Evolutionary conservation across 2,329 filamentous ascomycete genomes (phyloP), one percentile per base, ranked within the genome.

Genomic region (Capronia coronata): DNA sequence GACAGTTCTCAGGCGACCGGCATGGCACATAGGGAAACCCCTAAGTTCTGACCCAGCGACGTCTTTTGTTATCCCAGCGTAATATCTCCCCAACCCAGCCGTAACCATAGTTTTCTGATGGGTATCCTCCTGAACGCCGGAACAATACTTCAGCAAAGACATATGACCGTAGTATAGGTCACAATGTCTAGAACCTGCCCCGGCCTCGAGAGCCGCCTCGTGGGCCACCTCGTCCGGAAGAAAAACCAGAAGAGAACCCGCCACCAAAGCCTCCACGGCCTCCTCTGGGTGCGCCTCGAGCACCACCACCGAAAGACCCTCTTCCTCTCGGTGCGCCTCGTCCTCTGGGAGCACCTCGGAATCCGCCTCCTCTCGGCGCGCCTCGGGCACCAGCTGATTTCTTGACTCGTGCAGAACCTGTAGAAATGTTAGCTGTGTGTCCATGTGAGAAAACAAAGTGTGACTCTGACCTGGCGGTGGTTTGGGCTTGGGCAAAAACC

Each of bases 401-500:
- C 48, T 57, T 58, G 38, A 61, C 62, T 51, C 56, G 60, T 22
- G 60, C 52, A 45, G 74, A 77, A 56, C 84, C 84, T 59, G 64
- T 85, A 43, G 29, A 40, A 41, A 42, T 14, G 29, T 37, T 30
- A 38, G 46, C 48, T 37, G 19, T 35, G 32, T 52, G 29, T 39
- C 21, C 49, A 30, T 49, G 8, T 48, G 14, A 38, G 43, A 7
- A 2, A 1, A 39, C 14, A 35, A 30, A 16, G 11, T 18, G 38
- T 27, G 45, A 14, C 21, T 55, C 62, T 51, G 66, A 71, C 75
- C 76, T 63, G 76, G 76, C 52, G 73, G 73, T 43, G 78, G 74
- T 76, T 96, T 96, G 48, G 91, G 91, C 77, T 90, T 95, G 58
- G 93, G 93, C 52, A 97, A 76, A 78, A 98, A 98, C 63, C 78